Evolutionary conservation across 305 asterid species (phyloP), one percentile per base, ranked within the genome.

Genomic region (Lippia alba): DNA sequence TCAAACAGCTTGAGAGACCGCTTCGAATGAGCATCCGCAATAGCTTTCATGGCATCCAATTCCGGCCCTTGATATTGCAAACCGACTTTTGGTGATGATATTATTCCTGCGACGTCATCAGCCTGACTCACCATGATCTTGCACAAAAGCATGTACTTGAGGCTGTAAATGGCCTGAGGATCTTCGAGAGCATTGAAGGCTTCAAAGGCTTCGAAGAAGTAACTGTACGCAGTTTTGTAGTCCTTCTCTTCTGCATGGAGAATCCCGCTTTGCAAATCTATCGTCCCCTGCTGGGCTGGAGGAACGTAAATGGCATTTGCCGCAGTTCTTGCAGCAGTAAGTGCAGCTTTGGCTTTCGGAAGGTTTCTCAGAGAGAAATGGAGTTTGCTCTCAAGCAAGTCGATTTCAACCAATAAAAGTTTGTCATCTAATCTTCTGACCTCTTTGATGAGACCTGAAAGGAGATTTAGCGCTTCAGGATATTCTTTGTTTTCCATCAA

Each of bases 281-380:
- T 87, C 0, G 80, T 77, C 12, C 90, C 92, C 80, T 87, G 92
- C 81, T 85, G 92, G 16, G 92, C 90, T 56, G 92, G 92, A 46
- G 92, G 92, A 24, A 87, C 90, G 8, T 87, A 87, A 12, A 87
- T 83, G 5, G 92, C 92, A 64, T 87, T 87, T 34, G 90, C 92
- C 8, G 92, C 92, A 17, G 92, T 87, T 69, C 92, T 81, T 64
- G 92, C 92, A 20, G 92, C 92, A 34, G 90, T 85, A 12, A 87
- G 88, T 65, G 92, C 86, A 59, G 92, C 92, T 61, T 87, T 87
- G 19, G 92, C 90, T 70, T 85, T 87, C 12, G 92, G 90, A 30
- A 87, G 86, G 74, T 87, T 87, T 33, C 92, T 79, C 51, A 87
- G 56, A 53, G 92, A 83, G 61, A 87, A 87, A 75, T 85, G 92